Conservation (phyloP, 2,329 filamentous ascomycete genomes). For the Grosmannia serpens region DNA sequence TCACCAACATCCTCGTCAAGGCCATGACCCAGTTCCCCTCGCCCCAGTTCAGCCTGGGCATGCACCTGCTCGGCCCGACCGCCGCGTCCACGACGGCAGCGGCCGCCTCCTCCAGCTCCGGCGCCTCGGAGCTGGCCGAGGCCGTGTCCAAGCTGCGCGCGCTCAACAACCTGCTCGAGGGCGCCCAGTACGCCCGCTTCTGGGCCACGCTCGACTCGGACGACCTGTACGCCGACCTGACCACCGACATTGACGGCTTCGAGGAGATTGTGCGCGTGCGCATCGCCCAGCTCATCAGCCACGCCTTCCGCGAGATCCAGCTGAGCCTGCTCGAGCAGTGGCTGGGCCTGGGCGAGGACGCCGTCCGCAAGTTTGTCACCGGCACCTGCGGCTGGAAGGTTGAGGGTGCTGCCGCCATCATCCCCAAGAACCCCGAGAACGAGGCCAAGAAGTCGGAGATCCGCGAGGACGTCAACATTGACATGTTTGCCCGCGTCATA, state of each 20-base stretch:
- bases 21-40: constrained; percentile 94
- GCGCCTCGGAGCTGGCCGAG: constrained; percentile 63
- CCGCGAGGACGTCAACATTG: constrained; percentile 85
- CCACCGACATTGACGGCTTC: constrained; percentile 88
- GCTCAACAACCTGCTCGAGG: constrained; percentile 79
- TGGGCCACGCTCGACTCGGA: constrained; percentile 89
- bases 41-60: constrained; percentile 84
- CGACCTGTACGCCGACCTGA: constrained; percentile 89
- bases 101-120: constrained; percentile 17
- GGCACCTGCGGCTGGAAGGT: constrained; percentile 84
- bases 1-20: constrained; percentile 99
- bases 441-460: constrained; percentile 95
- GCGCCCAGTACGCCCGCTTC: constrained; percentile 82
- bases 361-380: constrained; percentile 65
- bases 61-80: constrained; percentile 85
- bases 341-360: constrained; percentile 56
- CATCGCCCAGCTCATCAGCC: constrained; percentile 78
- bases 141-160: constrained; percentile 77
- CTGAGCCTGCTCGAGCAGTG: constrained; percentile 59
- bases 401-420: constrained; percentile 54
- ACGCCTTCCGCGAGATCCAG: constrained; percentile 64
- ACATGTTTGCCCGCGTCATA: constrained; percentile 72
- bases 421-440: constrained; percentile 92
- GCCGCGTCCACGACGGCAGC: constrained; percentile 53
- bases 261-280: constrained; percentile 86